These are phyloP conservation scores for Cordyceps militaris DNA, from an alignment of 2,329 filamentous ascomycete species.

Conservation along the genomic window DNA sequence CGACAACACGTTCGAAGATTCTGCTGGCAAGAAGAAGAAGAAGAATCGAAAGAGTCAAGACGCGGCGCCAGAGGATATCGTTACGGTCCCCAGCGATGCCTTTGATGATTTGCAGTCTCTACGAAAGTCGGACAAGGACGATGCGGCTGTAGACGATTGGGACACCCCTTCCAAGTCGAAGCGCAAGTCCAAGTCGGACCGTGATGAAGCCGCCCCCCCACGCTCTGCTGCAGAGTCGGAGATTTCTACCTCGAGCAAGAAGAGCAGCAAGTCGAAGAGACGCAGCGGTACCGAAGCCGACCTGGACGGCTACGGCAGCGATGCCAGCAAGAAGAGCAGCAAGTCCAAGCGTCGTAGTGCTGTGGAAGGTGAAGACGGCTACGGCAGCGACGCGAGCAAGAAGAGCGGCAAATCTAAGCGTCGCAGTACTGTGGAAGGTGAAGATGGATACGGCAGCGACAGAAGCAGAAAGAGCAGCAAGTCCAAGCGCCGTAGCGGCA, in stretches of 20 bases:
- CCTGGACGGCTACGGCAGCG: slow-evolving; percentile 26
- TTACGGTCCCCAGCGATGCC: slow-evolving; percentile 25
- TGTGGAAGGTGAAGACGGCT: slow-evolving; percentile 27
- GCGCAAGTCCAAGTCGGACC: slow-evolving; percentile 22
- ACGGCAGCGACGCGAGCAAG: slow-evolving; percentile 32
- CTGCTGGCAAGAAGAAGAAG: slow-evolving; percentile 27
- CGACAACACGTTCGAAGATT: slow-evolving; percentile 23
- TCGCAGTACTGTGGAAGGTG: slow-evolving; percentile 32
- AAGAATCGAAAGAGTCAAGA: slow-evolving; percentile 25
- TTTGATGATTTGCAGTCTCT: slow-evolving; percentile 21
- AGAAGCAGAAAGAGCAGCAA: slow-evolving; percentile 35
- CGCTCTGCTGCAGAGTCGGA: slow-evolving; percentile 31
- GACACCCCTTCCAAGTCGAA: slow-evolving; percentile 28
- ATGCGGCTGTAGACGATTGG: slow-evolving; percentile 25
- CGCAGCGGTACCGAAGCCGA: slow-evolving; percentile 30
- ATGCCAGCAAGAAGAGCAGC: slow-evolving; percentile 27
- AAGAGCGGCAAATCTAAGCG: slow-evolving; percentile 34
- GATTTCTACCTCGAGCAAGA: slow-evolving; percentile 22
- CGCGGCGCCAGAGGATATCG: slow-evolving; percentile 20
- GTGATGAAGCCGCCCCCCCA: slow-evolving; percentile 26
- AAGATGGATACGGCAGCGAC: slow-evolving; percentile 28
- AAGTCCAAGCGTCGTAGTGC: slow-evolving; percentile 29
- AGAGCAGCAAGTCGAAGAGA: slow-evolving; percentile 34
- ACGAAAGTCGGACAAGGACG: slow-evolving; percentile 24
- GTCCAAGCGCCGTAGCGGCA: slow-evolving; percentile 30